Evolutionary conservation across 768 basidiomycete genomes (phyloP), one percentile per base, ranked within the genome.

Genomic region (Boletus tomentosulus): DNA sequence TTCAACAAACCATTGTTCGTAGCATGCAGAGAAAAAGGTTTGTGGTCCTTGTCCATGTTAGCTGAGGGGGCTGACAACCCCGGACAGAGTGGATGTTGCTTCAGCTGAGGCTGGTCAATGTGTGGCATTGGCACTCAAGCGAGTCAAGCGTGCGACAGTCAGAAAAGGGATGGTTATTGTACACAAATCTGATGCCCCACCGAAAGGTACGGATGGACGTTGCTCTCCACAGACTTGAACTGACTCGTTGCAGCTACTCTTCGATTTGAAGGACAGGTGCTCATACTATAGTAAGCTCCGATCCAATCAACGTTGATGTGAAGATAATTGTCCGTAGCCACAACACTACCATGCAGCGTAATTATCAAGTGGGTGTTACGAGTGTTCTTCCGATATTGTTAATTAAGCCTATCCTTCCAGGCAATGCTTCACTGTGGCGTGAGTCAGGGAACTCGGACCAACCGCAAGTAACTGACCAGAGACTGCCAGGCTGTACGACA

Each of bases 81-180:
- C 44, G 27, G 25, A 50, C 57, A 88, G 94, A 33, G 93, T 89
- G 22, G 78, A 86, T 50, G 92, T 99, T 3, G 76, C 77, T 15
- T 78, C 79, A 13, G 97, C 92, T 0, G 95, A 98, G 62, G 97
- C 97, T 6, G 97, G 97, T 2, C 97, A 99, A 72, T 92, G 90
- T 47, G 94, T 99, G 19, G 90, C 91, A 8, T 76, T 97, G 50
- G 97, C 96, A 4, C 72, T 99, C 28, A 99, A 98, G 75, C 81
- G 92, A 43, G 86, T 97, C 54, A 79, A 87, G 51, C 76, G 91
- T 50, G 80, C 84, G 8, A 82, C 85, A 22, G 84, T 98, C 9
- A 77, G 96, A 55, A 98, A 98, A 71, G 96, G 95, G 12, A 95
- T 96, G 95, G 91, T 97, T 3, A 74, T 98, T 42, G 85, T 94